A percentile compares a stretch with the other conserved stretches of the same genome.
Conservation (phyloP, 1,284 basidiomycete species). For the Sphaerobolus stellatus region DNA sequence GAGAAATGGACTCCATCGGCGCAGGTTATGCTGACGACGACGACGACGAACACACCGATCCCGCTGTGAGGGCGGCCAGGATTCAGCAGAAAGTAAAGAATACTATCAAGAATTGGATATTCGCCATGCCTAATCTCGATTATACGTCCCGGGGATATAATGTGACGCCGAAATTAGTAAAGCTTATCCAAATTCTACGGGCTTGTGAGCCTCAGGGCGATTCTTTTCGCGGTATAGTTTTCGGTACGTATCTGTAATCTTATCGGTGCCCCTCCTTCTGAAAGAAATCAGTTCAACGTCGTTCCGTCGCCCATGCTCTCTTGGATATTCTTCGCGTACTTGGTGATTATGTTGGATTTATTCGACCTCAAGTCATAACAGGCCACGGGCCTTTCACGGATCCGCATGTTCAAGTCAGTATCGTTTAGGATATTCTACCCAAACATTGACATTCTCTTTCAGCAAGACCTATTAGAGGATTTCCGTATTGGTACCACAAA, state of each 20-base stretch:
- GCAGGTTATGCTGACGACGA: conserved; percentile 25
- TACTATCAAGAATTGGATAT: conserved; percentile 55
- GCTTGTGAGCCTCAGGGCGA: conserved; percentile 51
- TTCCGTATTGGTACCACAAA: conserved; percentile 59
- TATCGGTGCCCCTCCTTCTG: not conserved
- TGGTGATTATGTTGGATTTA: conserved; percentile 22
- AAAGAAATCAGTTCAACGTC: conserved; percentile 40
- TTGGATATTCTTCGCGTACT: conserved; percentile 41
- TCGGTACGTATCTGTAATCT: conserved; percentile 44
- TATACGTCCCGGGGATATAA: conserved; percentile 55
- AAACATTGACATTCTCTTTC: conserved; percentile 1
- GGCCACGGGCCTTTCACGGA: conserved; percentile 19
- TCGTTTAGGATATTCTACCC: conserved; percentile 13
- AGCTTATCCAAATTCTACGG: conserved; percentile 55
- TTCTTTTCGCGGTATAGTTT: conserved; percentile 60
- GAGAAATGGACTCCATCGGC: conserved; percentile 35
- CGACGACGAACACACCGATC: conserved; percentile 28
- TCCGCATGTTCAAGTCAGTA: conserved; percentile 25
- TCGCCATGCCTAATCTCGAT: conserved; percentile 58
- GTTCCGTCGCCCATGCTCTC: conserved; percentile 45
- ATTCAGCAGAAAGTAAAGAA: conserved; percentile 34
- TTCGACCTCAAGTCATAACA: conserved; percentile 28
- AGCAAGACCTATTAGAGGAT: conserved; percentile 44
- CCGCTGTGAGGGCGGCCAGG: conserved; percentile 13
- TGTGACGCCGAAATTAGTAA: conserved; percentile 61